Conservation (phyloP, 164 flowering plant genomes). For the Macadamia tetraphylla region DNA sequence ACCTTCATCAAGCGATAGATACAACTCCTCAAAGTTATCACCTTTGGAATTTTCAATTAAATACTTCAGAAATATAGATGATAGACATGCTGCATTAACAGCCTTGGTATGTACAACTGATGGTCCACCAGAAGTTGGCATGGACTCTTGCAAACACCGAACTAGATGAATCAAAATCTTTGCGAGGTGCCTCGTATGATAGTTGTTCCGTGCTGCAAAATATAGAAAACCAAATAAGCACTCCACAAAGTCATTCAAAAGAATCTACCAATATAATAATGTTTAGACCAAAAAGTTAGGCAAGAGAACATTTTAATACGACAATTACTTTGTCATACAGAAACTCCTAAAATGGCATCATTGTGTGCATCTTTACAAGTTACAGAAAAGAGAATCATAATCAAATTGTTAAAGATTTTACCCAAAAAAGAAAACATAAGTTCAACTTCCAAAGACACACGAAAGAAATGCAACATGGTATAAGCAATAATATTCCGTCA, state of each 20-base stretch:
- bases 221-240: constrained; percentile 10
- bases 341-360: background rate
- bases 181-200: constrained; percentile 78
- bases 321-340: background rate
- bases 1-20: constrained; percentile 55
- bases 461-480: no score
- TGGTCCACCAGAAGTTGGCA: constrained; percentile 41
- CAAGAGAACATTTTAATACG: background rate
- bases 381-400: background rate
- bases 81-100: constrained; percentile 69
- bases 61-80: constrained; percentile 76
- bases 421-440: no score
- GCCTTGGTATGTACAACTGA: constrained; percentile 47
- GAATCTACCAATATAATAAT: background rate
- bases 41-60: constrained; percentile 73
- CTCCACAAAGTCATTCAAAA: background rate
- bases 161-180: constrained; percentile 79
- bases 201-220: constrained; percentile 72
- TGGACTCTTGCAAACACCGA: constrained; percentile 74
- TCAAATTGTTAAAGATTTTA: background rate
- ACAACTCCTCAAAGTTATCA: constrained; percentile 54
- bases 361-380: background rate
- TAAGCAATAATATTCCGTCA: no score
- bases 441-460: background rate
- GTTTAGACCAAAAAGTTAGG: background rate